Conservation (phyloP, 2,329 filamentous ascomycete genomes). For the Sphaerulina vaccinii region DNA sequence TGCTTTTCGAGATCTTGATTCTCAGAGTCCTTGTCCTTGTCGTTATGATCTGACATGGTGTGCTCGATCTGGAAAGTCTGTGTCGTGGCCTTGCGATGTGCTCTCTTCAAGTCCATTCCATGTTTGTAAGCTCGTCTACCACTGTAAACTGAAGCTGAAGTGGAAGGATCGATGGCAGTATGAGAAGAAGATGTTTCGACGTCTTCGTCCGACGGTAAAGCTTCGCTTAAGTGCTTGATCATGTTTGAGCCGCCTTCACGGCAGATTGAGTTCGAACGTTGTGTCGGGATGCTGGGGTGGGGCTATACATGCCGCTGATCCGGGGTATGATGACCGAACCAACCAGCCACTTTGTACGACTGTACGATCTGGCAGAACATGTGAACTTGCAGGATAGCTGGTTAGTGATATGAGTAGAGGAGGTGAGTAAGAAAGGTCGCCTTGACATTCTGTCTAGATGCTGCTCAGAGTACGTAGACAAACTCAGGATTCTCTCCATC, state of each 20-base stretch:
- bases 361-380: not conserved
- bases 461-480: constrained; percentile 45
- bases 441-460: not conserved
- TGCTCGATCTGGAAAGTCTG: not conserved
- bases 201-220: not conserved
- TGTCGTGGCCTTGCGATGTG: not conserved
- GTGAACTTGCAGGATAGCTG: not conserved
- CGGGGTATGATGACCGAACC: not conserved
- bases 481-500: constrained; percentile 64
- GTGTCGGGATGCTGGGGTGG: not conserved
- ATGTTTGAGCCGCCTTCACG: not conserved
- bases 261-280: not conserved
- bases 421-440: not conserved
- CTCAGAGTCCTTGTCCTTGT: not conserved
- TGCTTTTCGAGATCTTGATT: not conserved
- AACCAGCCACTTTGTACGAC: not conserved
- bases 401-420: too few relatives aligned
- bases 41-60: not conserved
- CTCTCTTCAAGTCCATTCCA: not conserved
- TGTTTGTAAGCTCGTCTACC: too few relatives aligned
- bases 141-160: too few relatives aligned
- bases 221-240: not conserved
- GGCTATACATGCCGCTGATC: not conserved
- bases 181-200: not conserved
- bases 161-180: not conserved